Evolutionary conservation across 371 early-diverging fungal species (phyloP), one percentile per base, ranked within the genome.

Genomic region (Mortierella polycephala): DNA sequence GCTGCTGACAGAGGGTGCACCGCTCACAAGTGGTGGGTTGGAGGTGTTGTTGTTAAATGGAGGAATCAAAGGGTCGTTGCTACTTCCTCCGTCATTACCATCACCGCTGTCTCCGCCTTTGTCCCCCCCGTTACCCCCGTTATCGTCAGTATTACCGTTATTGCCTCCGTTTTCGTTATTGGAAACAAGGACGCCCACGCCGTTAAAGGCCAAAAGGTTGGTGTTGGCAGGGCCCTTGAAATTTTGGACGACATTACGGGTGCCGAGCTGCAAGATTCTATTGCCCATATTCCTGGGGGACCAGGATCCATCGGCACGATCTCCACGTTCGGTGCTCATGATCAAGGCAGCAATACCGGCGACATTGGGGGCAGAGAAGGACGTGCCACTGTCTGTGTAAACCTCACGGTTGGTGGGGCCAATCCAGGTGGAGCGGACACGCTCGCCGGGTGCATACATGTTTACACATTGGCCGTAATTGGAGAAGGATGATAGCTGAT

Each of bases 281-380:
- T 73, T 73, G 10, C 79, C 79, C 13, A 79, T 51, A 51, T 30
- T 59, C 55, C 57, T 79, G 44, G 79, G 73, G 0, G 73, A 69
- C 79, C 79, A 79, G 2, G 73, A 69, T 12, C 79, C 79, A 49
- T 79, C 73, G 0, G 66, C 7, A 2, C 79, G 72, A 37, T 79
- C 79, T 9, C 79, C 79, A 9, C 65, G 73, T 53, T 79, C 79
- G 20, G 63, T 49, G 20, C 73, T 45, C 79, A 79, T 79, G 60
- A 89, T 82, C 82, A 92, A 67, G 21, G 93, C 93, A 20, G 91
- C 87, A 39, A 91, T 89, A 58, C 96, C 96, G 60, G 88, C 81
- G 46, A 91, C 93, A 80, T 94, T 92, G 8, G 96, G 96, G 9
- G 91, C 79, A 21, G 96, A 94, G 92, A 95, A 94, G 44, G 90